These are phyloP conservation scores for carrot (Daucus carota) DNA, from an alignment of 129 eudicot species.

Conservation along the genomic window DH1_v3.0 NC_030383.2:46207501-46208000, in stretches of 20 bases:
- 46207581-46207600: constrained; percentile 53
- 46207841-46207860: not conserved
- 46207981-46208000: too few relatives aligned
- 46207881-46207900: not conserved
- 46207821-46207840: not conserved
- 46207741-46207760: constrained; percentile 57
- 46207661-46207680: constrained; percentile 95
- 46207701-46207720: constrained; percentile 78
- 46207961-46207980: not conserved
- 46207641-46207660: constrained; percentile 73
- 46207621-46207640: constrained; percentile 45
- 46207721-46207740: constrained; percentile 81
- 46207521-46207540: constrained; percentile 82
- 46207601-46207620: constrained; percentile 57
- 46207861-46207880: not conserved
- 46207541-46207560: constrained; percentile 74
- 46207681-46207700: constrained; percentile 86
- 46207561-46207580: constrained; percentile 54
- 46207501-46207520: constrained; percentile 88
- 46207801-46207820: not conserved
- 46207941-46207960: not conserved
- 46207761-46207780: not conserved
- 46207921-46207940: not conserved
- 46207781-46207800: not conserved
- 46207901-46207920: not conserved